Base-by-base conservation (phyloP, 129 eudicot genomes). In the Flaveria trinervia region DNA sequence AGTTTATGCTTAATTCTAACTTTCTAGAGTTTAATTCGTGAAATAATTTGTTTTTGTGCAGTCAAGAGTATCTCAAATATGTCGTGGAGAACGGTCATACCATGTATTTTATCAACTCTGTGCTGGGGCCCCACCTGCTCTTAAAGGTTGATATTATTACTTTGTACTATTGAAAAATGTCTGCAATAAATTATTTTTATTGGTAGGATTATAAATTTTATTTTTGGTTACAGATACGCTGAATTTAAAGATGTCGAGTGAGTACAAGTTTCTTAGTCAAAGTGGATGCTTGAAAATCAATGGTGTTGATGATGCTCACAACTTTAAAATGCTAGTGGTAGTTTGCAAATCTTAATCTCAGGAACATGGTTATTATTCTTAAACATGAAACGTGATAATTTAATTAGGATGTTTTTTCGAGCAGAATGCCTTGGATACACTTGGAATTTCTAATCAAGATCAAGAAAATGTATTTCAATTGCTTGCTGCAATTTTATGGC, bases 51-150 rank as follows among this genome's bases (percentile, higher is more conserved):
- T 15, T 36, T 72, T 82, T 22, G n/a, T 70, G 81, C 90, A 94
- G 99, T 89, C 96, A 25, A 89, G 96, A 89, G 97, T 94, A 68
- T 96, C 90, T 89, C 97, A 94, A 80, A 68, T 94, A 74, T 83
- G 89, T 51, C 84, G 67, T 39, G 99, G 94, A 70, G 97, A 94
- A 78, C 84, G 99, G 74, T 94, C 99, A 9, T 94, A 87, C 83
- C 99, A 94, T 78, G 80, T 94, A 80, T 91, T 94, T 70, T 94
- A 94, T 77, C 99, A 94, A 85, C 90, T 94, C n/a, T 94, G 97
- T 73, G 90, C 94, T 43, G 99, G 99, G 61, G 99, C 94, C 41
- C 76, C 96, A 66, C 71, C 96, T 60, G 82, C 30, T 84, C 84
- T 94, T 50, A 90, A 81, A 91, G 98, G 98, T 48, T 52, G n/a